Base-by-base conservation (phyloP, 495 filamentous ascomycete species). In the Pyrenula aspistea region DNA sequence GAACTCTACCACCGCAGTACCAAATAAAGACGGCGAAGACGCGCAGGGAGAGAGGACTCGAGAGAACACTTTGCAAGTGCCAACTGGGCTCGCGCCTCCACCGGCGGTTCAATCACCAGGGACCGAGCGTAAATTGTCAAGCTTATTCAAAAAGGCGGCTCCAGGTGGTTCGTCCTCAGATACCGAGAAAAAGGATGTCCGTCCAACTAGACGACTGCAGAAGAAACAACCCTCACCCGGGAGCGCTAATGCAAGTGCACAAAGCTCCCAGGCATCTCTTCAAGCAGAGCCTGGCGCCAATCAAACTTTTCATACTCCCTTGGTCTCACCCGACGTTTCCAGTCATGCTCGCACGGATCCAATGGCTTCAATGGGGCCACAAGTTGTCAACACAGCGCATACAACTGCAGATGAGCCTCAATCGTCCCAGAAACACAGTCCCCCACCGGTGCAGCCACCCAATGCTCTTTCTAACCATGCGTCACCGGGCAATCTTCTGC, bases 241-340 rank as follows among this genome's bases (percentile, higher is more conserved):
- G 19, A 87, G 85, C 62, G 74, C 83, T 19, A 89, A 87, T 60
- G 83, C 79, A 24, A 94, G 90, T 61, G 89, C 91, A 0, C 88
- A 95, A 57, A 93, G 88, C 58, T 96, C 91, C 4, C 83, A 82
- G 4, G 78, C 84, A 1, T 95, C 90, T 2, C 71, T 96, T 15
- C 75, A 80, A 25, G 55, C 71, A 60, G 64, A 54, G 12, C 64
- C 66, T 53, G 68, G 65, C 25, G 67, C 62, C 15, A 49, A 57
- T 59, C 68, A 53, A 60, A 54, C 24, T 51, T 63, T 57, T 51
- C 65, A 58, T 55, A 62, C 56, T 54, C 66, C 57, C 56, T 42
- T 59, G 56, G 56, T 49, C 36, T 59, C 57, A 31, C 60, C 61
- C 10, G 59, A 63, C 19, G 51, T 57, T 48, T 54, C 54, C n/a